Evolutionary conservation across 352 stramenopile species (phyloP).

Genomic region (Globisporangium okanoganense): DNA sequence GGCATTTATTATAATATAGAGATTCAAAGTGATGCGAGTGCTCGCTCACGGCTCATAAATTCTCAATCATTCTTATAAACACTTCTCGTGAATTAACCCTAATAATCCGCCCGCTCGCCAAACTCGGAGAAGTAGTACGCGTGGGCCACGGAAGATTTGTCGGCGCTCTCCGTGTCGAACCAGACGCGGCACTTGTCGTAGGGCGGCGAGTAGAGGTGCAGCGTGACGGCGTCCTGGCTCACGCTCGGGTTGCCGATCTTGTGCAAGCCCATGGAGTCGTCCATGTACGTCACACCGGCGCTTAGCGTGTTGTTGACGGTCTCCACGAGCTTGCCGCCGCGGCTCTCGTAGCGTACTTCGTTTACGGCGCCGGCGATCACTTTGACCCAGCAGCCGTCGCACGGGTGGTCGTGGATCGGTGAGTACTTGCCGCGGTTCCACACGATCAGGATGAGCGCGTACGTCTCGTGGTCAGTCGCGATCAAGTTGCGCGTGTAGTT

Average conservation of each 20-base stretch:
- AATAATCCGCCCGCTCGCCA: conserved; percentile 48
- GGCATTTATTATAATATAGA: not conserved
- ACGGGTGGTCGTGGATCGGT: conserved; percentile 87
- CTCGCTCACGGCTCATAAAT: not conserved
- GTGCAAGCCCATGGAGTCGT: conserved; percentile 77
- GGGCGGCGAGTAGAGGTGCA: conserved; percentile 85
- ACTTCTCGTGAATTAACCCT: not conserved
- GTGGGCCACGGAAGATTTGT: conserved; percentile 53
- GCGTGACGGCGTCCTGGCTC: conserved; percentile 47
- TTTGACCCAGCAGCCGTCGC: conserved; percentile 82
- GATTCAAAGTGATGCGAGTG: not conserved
- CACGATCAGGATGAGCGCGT: conserved; percentile 91
- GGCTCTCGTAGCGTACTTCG: conserved; percentile 63
- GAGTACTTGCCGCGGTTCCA: conserved; percentile 85
- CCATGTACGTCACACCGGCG: conserved; percentile 49
- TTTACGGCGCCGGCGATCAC: conserved; percentile 62
- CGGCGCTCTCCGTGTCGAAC: conserved; percentile 54
- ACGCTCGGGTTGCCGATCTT: conserved; percentile 69
- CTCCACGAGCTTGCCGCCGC: conserved; percentile 23
- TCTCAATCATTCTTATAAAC: not conserved
- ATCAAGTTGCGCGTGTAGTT: conserved; percentile 92
- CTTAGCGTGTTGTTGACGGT: conserved; percentile 25
- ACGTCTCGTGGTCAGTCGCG: conserved; percentile 84
- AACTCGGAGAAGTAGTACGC: conserved; percentile 79
- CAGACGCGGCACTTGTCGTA: conserved; percentile 79